These are phyloP conservation scores for Meripilus lineatus DNA, from an alignment of 1,284 basidiomycete genomes.

Conservation along the genomic window DNA sequence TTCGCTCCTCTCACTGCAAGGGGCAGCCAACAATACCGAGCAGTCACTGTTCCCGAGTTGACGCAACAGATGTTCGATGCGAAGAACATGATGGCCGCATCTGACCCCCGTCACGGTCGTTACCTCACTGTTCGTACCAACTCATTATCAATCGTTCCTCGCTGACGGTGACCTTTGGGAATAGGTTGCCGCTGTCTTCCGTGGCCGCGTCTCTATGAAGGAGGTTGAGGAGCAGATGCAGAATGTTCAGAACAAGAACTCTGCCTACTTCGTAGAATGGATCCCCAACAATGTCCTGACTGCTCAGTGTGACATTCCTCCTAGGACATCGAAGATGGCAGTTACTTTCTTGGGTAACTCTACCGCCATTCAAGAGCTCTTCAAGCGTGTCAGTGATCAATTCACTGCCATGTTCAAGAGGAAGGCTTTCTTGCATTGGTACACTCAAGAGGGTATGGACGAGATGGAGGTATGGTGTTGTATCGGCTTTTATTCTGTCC, in stretches of 20 bases:
- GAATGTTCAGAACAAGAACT: conserved; percentile 96
- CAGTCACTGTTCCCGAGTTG: conserved; percentile 92
- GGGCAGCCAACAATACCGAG: conserved; percentile 91
- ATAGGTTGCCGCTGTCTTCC: conserved; percentile 94
- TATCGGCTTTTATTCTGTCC: conserved; percentile 16
- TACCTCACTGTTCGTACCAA: conserved; percentile 72
- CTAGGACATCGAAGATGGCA: conserved; percentile 91
- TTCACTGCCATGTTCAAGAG: conserved; percentile 99
- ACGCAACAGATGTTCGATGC: conserved; percentile 99
- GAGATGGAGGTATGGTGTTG: conserved; percentile 97
- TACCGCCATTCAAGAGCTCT: conserved; percentile 94
- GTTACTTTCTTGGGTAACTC: conserved; percentile 98
- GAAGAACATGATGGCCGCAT: conserved; percentile 99
- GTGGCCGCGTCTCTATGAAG: conserved; percentile 98
- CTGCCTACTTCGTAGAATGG: conserved; percentile 98
- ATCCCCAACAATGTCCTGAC: conserved; percentile 97
- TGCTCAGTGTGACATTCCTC: conserved; percentile 94
- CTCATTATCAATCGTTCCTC: neutral
- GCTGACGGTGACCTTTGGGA: neutral
- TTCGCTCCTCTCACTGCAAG: conserved; percentile 94
- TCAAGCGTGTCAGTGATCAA: conserved; percentile 96
- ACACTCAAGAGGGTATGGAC: conserved; percentile 98
- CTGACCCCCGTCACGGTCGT: conserved; percentile 91
- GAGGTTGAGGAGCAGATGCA: conserved; percentile 99
- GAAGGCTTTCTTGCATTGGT: conserved; percentile 99